Evolutionary conservation across 2,329 filamentous ascomycete species (phyloP).

Genomic region (Stagonosporopsis chrysanthemi): DNA sequence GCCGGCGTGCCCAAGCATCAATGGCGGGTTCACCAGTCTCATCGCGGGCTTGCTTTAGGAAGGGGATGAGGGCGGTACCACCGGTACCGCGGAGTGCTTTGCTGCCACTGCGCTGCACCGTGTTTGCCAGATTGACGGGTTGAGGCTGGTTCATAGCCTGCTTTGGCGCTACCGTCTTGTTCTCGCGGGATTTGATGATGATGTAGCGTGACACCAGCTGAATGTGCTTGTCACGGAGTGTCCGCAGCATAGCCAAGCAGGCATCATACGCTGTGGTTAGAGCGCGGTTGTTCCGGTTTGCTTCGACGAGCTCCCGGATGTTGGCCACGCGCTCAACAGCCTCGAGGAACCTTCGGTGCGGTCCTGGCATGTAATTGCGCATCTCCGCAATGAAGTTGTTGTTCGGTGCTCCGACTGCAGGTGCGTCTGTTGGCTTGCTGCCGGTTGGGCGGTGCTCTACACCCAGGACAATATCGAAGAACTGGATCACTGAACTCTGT

Average conservation of each 20-base stretch:
- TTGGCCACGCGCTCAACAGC: slow-evolving; percentile 83
- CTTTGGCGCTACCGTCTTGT: slow-evolving; percentile 67
- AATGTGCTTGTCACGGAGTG: slow-evolving; percentile 92
- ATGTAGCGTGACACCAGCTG: slow-evolving; percentile 97
- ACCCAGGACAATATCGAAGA: slow-evolving; percentile 92
- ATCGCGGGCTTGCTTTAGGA: slow-evolving; percentile 94
- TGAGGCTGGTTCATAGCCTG: slow-evolving; percentile 47
- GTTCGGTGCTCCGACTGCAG: slow-evolving; percentile 57
- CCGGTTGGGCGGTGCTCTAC: slow-evolving; percentile 92
- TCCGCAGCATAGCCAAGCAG: slow-evolving; percentile 79
- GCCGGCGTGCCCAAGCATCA: slow-evolving; percentile 66
- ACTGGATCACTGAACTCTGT: slow-evolving; percentile 95
- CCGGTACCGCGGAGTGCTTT: slow-evolving; percentile 85
- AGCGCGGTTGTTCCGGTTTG: slow-evolving; percentile 65
- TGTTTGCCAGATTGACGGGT: slow-evolving; percentile 66
- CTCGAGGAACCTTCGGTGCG: slow-evolving; percentile 86
- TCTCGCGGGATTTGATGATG: slow-evolving; percentile 83
- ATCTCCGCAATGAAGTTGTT: slow-evolving; percentile 98
- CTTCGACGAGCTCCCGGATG: slow-evolving; percentile 81
- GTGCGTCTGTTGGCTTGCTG: slow-evolving; percentile 59
- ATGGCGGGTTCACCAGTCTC: slow-evolving; percentile 95
- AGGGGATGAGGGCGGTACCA: slow-evolving; percentile 91
- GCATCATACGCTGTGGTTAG: slow-evolving; percentile 87
- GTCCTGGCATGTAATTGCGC: slow-evolving; percentile 95
- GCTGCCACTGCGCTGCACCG: slow-evolving; percentile 46